Percentiles rank a stretch among this genome's conserved stretches.
phyloP scores from a whole-genome alignment of 208 protist genomes.

The Wallacemonas rigidus region DNA sequence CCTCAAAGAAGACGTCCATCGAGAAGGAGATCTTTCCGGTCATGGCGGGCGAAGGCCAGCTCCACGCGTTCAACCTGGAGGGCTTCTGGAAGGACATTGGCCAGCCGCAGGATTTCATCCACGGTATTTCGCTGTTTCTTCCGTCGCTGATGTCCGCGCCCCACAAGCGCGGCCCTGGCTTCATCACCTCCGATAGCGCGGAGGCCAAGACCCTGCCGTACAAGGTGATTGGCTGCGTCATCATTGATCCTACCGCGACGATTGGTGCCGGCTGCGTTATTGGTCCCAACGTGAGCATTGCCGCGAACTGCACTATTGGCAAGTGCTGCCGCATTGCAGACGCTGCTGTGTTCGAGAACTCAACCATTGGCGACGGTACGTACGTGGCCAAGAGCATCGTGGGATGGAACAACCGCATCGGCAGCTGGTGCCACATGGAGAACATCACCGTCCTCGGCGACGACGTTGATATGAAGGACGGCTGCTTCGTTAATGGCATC shows the following conservation, averaged over 20 bases:
- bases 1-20: slow-evolving; percentile 93
- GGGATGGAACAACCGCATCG: slow-evolving; percentile 95
- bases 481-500: slow-evolving; percentile 92
- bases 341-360: slow-evolving; percentile 88
- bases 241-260: slow-evolving; percentile 90
- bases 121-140: slow-evolving; percentile 90
- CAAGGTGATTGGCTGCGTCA: slow-evolving; percentile 69
- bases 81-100: slow-evolving; percentile 99
- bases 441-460: slow-evolving; percentile 95
- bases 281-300: slow-evolving; percentile 96
- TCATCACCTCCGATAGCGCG: slow-evolving; percentile 37
- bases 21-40: slow-evolving; percentile 97
- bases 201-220: slow-evolving; percentile 28
- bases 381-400: slow-evolving; percentile 93
- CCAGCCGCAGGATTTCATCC: slow-evolving; percentile 95
- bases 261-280: slow-evolving; percentile 94
- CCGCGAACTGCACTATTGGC: slow-evolving; percentile 92
- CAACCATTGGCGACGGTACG: slow-evolving; percentile 73
- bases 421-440: slow-evolving; percentile 93
- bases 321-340: slow-evolving; percentile 81
- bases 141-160: slow-evolving; percentile 36
- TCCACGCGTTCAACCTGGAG: slow-evolving; percentile 95
- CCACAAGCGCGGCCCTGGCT: slow-evolving; percentile 19
- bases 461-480: slow-evolving; percentile 93
- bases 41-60: slow-evolving; percentile 91